A percentile compares a stretch with the other conserved stretches of the same genome.
Conservation (phyloP, 2,329 filamentous ascomycete species). For the Didymella glomerata region DNA sequence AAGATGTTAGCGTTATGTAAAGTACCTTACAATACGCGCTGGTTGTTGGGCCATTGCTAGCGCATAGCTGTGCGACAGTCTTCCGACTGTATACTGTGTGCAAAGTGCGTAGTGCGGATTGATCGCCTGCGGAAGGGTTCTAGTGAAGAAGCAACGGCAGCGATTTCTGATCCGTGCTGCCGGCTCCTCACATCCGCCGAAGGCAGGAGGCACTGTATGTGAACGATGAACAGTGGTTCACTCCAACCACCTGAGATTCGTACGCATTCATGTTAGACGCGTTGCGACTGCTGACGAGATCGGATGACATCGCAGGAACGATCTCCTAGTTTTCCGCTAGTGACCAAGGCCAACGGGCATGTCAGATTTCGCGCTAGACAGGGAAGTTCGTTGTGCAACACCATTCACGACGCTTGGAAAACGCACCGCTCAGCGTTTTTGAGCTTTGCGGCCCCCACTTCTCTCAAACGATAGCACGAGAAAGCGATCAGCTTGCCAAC, state of each 20-base stretch:
- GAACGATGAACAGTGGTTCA: background rate
- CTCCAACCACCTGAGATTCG: background rate
- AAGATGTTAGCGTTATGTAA: slow-evolving; percentile 19
- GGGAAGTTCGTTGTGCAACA: slow-evolving; percentile 8
- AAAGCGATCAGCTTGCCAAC: slow-evolving; percentile 9
- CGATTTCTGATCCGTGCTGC: background rate
- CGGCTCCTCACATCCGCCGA: background rate
- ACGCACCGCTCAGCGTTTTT: slow-evolving; percentile 13
- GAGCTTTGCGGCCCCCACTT: slow-evolving; percentile 17
- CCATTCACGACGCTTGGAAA: slow-evolving; percentile 20
- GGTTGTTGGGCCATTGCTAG: slow-evolving; percentile 11
- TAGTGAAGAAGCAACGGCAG: background rate
- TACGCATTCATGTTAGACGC: background rate
- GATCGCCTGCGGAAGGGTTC: background rate
- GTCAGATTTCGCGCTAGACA: slow-evolving; percentile 14
- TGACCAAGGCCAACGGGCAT: slow-evolving; percentile 10
- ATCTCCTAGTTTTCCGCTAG: slow-evolving; percentile 6
- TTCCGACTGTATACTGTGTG: background rate
- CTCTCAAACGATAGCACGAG: slow-evolving; percentile 22
- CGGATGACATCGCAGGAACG: slow-evolving; percentile 6
- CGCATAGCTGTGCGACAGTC: background rate
- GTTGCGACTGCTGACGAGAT: slow-evolving; percentile 1
- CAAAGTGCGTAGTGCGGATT: background rate
- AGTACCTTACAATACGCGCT: slow-evolving; percentile 1
- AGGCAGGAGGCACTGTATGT: background rate